Conservation (phyloP, 768 basidiomycete genomes). For the Lactifluus subvellereus region DNA sequence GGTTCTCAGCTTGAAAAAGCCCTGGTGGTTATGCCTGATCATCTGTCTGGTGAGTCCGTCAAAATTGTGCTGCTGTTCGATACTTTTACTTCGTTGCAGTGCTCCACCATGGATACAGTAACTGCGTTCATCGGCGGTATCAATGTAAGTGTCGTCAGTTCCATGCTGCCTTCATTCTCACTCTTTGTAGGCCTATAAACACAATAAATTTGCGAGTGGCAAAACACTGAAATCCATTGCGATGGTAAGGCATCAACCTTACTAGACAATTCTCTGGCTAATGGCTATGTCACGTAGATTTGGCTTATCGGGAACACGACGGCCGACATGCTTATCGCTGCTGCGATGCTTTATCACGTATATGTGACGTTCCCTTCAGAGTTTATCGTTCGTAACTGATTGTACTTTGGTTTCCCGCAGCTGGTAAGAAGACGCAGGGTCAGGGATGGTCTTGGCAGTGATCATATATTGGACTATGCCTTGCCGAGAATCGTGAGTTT, state of each 20-base stretch:
- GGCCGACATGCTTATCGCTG: conserved; percentile 3
- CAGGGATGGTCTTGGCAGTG: neutral
- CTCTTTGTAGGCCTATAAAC: neutral
- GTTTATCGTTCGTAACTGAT: neutral
- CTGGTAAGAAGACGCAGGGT: neutral
- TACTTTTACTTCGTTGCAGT: neutral
- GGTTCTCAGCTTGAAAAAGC: neutral
- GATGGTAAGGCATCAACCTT: neutral
- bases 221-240: neutral
- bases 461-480: conserved; percentile 13
- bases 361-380: neutral
- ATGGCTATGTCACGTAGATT: neutral
- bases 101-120: neutral
- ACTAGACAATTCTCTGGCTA: too few relatives aligned
- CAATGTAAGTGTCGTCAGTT: neutral
- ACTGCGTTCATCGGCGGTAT: neutral
- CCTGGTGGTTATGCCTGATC: neutral
- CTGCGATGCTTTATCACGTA: conserved; percentile 10
- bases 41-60: neutral
- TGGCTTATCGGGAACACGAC: conserved; percentile 6
- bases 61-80: too few relatives aligned
- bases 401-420: neutral
- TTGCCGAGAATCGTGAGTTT: conserved; percentile 24
- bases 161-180: neutral
- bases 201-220: neutral